Evolutionary conservation across 2,329 filamentous ascomycete genomes (phyloP), one percentile per base, ranked within the genome.

Genomic region (Diaporthe caulivora): DNA sequence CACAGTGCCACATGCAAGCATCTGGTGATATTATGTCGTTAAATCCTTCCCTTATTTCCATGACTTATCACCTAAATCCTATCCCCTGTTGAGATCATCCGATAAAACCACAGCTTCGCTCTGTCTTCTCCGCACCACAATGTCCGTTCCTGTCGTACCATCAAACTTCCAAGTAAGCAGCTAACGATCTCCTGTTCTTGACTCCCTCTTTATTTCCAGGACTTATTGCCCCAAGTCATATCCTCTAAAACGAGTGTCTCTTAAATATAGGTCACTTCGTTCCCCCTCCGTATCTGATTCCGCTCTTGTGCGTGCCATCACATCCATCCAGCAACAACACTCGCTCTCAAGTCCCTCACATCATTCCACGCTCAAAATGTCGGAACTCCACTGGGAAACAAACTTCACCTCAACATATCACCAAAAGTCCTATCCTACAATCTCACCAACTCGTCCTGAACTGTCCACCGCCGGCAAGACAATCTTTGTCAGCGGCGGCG

Each of bases 401-500:
- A 49, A 49, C 60, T 72, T 72, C 29, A 72, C 60, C 51, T 29
- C 18, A 49, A 49, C 29, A 2, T 72, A 47, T n/a, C 70, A 74
- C 76, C 40, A 64, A 72, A 13, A 44, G 75, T 42, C 37, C 13
- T 83, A 83, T 60, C 70, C 79, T 0, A 72, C 77, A 24, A 79
- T 83, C 53, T 75, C 76, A 40, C 78, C 81, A 0, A 37, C 64
- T 0, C 77, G 77, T 1, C 77, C 78, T 0, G 72, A 78, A 29
- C 78, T 83, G 3, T 78, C 73, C 0, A 75, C 76, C 1, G 67
- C 80, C 11, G 84, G 81, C 54, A 89, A 87, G 76, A 87, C 85
- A 0, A 79, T 86, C 37, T 83, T 82, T 54, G 86, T 89, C 54
- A 89, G 87, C 1, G 87, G 87, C 9, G 87, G 85, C 51, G 87